phyloP scores from a whole-genome alignment of 441 rosid species.

The Bocquillonia castaneifolia region DNA sequence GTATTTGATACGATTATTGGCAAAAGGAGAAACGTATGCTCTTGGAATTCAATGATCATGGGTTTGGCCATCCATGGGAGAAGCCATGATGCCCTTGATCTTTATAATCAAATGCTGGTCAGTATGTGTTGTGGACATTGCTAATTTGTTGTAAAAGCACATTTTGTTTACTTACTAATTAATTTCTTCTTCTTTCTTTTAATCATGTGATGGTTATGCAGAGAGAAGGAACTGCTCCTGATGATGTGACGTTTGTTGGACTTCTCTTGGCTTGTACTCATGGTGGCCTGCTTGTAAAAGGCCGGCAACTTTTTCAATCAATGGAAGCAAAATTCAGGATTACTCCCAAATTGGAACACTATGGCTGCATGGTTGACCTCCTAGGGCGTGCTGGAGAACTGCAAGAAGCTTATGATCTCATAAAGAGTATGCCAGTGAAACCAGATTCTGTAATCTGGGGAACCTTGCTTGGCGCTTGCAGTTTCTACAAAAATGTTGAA shows the following conservation, averaged over 20 bases:
- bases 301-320: conserved; percentile 45
- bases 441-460: conserved; percentile 73
- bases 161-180: not conserved
- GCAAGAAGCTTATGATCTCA: conserved; percentile 54
- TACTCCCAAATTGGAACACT: conserved; percentile 67
- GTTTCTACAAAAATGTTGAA: conserved; percentile 57
- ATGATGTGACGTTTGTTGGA: conserved; percentile 63
- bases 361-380: conserved; percentile 84
- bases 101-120: conserved; percentile 66
- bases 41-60: conserved; percentile 84
- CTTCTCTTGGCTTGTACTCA: conserved; percentile 66
- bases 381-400: conserved; percentile 73
- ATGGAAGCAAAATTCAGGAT: conserved; percentile 41
- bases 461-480: conserved; percentile 67
- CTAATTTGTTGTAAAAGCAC: not conserved
- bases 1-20: conserved; percentile 54
- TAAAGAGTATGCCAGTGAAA: conserved; percentile 61
- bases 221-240: conserved; percentile 44
- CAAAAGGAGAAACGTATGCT: conserved; percentile 53
- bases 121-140: not conserved
- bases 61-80: conserved; percentile 73
- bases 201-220: conserved; percentile 10
- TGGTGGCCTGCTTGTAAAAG: conserved; percentile 52
- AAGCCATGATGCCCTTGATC: conserved; percentile 45
- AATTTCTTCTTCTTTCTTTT: not conserved